Conservation (phyloP, 2,329 filamentous ascomycete species). For the Stachybotrys echinatus region DNA sequence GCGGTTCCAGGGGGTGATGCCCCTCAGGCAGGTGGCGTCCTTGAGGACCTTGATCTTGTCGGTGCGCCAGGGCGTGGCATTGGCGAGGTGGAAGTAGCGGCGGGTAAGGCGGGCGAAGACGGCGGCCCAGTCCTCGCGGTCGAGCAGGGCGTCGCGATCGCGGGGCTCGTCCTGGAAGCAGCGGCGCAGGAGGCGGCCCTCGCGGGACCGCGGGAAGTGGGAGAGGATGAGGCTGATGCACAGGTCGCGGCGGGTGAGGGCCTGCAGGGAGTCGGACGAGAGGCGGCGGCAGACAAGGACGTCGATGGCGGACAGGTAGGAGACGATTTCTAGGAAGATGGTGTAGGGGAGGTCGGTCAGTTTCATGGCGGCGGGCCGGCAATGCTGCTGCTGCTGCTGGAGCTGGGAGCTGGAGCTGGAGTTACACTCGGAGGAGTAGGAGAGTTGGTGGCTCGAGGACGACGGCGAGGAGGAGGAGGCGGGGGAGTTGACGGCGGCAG, state of each 20-base stretch:
- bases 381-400: not conserved
- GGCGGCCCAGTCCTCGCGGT: conserved; percentile 28
- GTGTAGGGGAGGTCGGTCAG: conserved; percentile 49
- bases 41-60: conserved; percentile 11
- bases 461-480: not conserved
- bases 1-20: conserved; percentile 39
- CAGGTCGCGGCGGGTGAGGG: conserved; percentile 43
- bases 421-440: not conserved
- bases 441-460: too few relatives aligned
- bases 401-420: not conserved
- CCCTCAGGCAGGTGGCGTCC: conserved; percentile 18
- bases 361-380: conserved; percentile 17
- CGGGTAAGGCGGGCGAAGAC: conserved; percentile 45
- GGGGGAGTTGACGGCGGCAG: not conserved
- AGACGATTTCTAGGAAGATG: conserved; percentile 50
- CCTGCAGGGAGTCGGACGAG: conserved; percentile 39
- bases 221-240: conserved; percentile 41
- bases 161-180: conserved; percentile 5
- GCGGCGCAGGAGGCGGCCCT: conserved; percentile 37
- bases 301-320: conserved; percentile 42
- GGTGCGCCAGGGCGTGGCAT: conserved; percentile 36
- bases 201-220: conserved; percentile 48
- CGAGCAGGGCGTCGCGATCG: conserved; percentile 5
- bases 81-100: conserved; percentile 48
- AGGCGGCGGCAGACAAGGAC: conserved; percentile 47